Percentiles rank a stretch among this genome's conserved stretches.
phyloP scores from a whole-genome alignment of 2,329 filamentous ascomycete species.

The Aschersonia sp. region DNA sequence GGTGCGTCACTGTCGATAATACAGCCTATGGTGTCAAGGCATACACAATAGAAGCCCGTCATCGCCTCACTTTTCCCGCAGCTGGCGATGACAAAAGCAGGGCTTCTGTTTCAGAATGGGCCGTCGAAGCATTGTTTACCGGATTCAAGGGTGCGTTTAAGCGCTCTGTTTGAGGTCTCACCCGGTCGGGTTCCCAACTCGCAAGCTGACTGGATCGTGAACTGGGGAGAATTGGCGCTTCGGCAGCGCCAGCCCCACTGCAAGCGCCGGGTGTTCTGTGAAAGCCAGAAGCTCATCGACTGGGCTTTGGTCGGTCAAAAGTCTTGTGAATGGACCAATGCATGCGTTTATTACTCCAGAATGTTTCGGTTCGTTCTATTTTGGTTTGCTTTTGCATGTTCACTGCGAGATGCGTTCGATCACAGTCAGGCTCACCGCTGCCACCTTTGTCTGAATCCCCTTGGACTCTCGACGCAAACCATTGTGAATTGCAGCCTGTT shows the following conservation, averaged over 20 bases:
- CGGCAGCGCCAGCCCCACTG: background rate
- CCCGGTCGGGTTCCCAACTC: background rate
- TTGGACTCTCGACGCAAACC: background rate
- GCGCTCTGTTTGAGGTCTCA: background rate
- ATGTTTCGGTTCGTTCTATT: background rate
- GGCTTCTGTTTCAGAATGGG: conserved; percentile 4
- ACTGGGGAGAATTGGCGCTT: background rate
- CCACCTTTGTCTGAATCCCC: background rate
- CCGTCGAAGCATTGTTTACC: background rate
- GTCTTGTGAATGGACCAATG: background rate
- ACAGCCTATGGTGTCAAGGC: background rate
- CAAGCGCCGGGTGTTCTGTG: background rate
- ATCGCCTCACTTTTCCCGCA: background rate
- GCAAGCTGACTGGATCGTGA: background rate
- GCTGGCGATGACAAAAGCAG: background rate
- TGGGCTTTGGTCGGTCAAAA: background rate
- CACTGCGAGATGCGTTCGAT: background rate
- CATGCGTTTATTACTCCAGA: background rate
- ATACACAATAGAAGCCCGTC: background rate
- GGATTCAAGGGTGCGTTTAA: too few species aligned
- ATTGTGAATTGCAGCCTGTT: background rate
- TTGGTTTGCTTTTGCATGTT: background rate
- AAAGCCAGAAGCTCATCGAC: background rate
- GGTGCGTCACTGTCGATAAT: background rate
- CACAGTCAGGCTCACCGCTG: background rate